Evolutionary conservation across 192 early-diverging fungal genomes (phyloP).

Genomic region (Linnemannia elongata): DNA sequence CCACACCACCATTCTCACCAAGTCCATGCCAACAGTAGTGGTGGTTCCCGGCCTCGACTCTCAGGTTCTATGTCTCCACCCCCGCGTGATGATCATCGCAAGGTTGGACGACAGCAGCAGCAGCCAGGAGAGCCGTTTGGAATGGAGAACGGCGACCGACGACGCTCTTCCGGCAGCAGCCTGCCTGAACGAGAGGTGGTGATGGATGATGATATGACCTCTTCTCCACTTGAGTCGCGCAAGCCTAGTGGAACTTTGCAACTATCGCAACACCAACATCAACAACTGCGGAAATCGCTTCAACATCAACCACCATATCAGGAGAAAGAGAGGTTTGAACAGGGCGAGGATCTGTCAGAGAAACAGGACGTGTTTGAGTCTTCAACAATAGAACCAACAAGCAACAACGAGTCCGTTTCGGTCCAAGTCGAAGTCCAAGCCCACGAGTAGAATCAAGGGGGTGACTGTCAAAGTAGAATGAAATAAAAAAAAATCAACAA

Average conservation of each 20-base stretch:
- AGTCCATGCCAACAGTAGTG: background rate
- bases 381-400: background rate
- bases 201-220: slow-evolving; percentile 25
- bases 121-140: background rate
- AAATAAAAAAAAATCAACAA: slow-evolving; percentile 12
- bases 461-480: background rate
- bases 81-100: slow-evolving; percentile 37
- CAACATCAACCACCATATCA: background rate
- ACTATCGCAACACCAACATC: background rate
- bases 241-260: background rate
- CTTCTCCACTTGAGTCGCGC: slow-evolving; percentile 8
- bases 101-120: background rate
- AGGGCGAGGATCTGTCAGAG: background rate
- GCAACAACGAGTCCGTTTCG: background rate
- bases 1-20: slow-evolving; percentile 8
- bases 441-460: background rate
- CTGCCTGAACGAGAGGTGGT: slow-evolving; percentile 18
- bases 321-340: slow-evolving; percentile 1
- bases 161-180: background rate
- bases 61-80: slow-evolving; percentile 38
- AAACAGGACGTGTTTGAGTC: background rate
- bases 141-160: background rate
- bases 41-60: background rate
- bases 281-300: background rate
- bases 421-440: background rate